phyloP scores from a whole-genome alignment of 495 filamentous ascomycete species.

The Monascus purpureus region DNA sequence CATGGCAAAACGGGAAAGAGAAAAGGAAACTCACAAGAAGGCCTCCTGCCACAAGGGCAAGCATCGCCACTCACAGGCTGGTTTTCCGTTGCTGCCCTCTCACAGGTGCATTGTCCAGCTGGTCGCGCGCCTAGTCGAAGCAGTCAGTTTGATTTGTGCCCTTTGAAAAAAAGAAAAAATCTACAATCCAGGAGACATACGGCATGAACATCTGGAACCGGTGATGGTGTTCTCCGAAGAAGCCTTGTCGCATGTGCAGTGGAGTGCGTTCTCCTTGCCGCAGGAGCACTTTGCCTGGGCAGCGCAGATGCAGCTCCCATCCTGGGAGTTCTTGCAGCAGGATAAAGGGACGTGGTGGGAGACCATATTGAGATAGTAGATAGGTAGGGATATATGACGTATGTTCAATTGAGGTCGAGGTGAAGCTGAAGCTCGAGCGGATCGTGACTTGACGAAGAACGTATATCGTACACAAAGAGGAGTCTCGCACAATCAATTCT shows the following conservation, averaged over 20 bases:
- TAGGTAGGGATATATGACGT: background rate
- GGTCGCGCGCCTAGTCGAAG: conserved; percentile 43
- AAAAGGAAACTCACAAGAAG: conserved; percentile 39
- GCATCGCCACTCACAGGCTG: conserved; percentile 35
- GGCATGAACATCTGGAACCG: conserved; percentile 76
- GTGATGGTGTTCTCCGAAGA: conserved; percentile 54
- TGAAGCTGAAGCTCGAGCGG: too few species aligned
- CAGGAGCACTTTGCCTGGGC: conserved; percentile 68
- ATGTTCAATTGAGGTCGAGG: too few species aligned
- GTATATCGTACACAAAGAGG: too few species aligned
- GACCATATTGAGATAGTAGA: conserved; percentile 5
- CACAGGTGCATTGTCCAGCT: conserved; percentile 71
- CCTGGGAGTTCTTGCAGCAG: conserved; percentile 47
- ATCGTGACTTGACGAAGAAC: too few species aligned
- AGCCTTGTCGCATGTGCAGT: conserved; percentile 75
- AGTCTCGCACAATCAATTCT: too few species aligned
- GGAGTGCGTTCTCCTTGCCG: conserved; percentile 69
- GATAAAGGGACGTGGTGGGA: conserved; percentile 32
- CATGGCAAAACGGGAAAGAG: conserved; percentile 1
- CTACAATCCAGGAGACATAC: conserved; percentile 45
- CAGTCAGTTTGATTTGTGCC: conserved; percentile 7
- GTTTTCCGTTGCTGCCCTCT: conserved; percentile 63
- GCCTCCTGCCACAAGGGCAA: conserved; percentile 68
- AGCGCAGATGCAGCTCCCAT: conserved; percentile 43
- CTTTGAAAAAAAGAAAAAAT: too few species aligned